Evolutionary conservation across 148 eudicot species (phyloP).

Genomic region (Nepenthes mirabilis): DNA sequence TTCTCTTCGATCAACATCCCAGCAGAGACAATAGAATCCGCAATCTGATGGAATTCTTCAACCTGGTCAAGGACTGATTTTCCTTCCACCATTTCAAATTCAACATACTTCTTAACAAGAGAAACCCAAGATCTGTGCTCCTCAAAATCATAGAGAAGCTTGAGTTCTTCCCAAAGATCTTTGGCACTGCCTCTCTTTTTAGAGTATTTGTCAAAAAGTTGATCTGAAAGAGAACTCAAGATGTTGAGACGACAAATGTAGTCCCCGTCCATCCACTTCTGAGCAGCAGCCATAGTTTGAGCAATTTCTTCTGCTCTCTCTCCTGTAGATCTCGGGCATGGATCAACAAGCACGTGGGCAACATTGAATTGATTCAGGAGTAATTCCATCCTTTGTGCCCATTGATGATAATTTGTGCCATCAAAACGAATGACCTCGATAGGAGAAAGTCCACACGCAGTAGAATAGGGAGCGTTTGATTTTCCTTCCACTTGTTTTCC

Average conservation of each 20-base stretch:
- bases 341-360: slow-evolving; percentile 2
- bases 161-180: slow-evolving; percentile 75
- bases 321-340: slow-evolving; percentile 13
- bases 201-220: slow-evolving; percentile 37
- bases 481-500: not conserved
- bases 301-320: slow-evolving; percentile 17
- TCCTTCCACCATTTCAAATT: slow-evolving; percentile 69
- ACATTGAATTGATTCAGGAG: slow-evolving; percentile 1
- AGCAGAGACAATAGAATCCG: slow-evolving; percentile 33
- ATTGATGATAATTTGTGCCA: slow-evolving; percentile 1
- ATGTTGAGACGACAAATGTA: slow-evolving; percentile 52
- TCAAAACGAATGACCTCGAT: slow-evolving; percentile 1
- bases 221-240: slow-evolving; percentile 58
- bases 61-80: slow-evolving; percentile 47
- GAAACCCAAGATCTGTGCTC: slow-evolving; percentile 55
- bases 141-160: slow-evolving; percentile 29
- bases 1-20: slow-evolving; percentile 67
- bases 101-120: slow-evolving; percentile 56
- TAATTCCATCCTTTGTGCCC: not conserved
- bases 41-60: slow-evolving; percentile 52
- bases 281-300: slow-evolving; percentile 24
- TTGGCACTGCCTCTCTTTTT: slow-evolving; percentile 32
- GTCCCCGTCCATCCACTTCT: slow-evolving; percentile 60
- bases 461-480: not conserved
- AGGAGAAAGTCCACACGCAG: not conserved